A percentile compares a stretch with the other conserved stretches of the same genome.
Evolutionary conservation across 495 filamentous ascomycete genomes (phyloP).

Genomic region (Neurospora sp.): DNA sequence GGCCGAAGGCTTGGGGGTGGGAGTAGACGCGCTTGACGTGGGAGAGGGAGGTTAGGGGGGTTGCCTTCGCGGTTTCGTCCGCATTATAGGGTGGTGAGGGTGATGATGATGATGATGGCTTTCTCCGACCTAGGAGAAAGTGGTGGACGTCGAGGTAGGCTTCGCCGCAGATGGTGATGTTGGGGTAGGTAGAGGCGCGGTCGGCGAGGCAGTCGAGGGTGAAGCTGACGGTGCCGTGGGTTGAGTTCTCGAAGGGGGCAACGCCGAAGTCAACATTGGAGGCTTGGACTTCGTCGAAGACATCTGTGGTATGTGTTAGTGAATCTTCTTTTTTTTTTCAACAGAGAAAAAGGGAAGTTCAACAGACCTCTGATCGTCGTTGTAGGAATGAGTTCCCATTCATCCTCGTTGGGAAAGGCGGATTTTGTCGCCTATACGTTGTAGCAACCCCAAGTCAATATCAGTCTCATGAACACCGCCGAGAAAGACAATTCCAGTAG

Average conservation of each 20-base stretch:
- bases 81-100: background rate
- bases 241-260: constrained; percentile 92
- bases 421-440: constrained; percentile 54
- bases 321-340: background rate
- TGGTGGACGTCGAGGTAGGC: constrained; percentile 79
- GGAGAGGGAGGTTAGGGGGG: constrained; percentile 28
- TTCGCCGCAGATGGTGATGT: constrained; percentile 68
- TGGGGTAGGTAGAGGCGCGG: constrained; percentile 43
- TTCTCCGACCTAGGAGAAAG: constrained; percentile 51
- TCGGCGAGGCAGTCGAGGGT: constrained; percentile 86
- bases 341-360: background rate
- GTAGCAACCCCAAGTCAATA: background rate
- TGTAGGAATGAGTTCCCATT: constrained; percentile 47
- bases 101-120: background rate
- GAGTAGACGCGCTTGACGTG: constrained; percentile 62
- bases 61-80: constrained; percentile 10
- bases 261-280: constrained; percentile 57
- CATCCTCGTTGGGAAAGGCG: constrained; percentile 41
- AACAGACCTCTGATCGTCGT: constrained; percentile 50
- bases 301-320: constrained; percentile 37
- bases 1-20: constrained; percentile 90
- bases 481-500: background rate
- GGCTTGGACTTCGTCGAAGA: constrained; percentile 69
- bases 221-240: constrained; percentile 80
- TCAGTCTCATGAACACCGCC: background rate